Conservation (phyloP, 495 filamentous ascomycete genomes). For the Podospora australis region DNA sequence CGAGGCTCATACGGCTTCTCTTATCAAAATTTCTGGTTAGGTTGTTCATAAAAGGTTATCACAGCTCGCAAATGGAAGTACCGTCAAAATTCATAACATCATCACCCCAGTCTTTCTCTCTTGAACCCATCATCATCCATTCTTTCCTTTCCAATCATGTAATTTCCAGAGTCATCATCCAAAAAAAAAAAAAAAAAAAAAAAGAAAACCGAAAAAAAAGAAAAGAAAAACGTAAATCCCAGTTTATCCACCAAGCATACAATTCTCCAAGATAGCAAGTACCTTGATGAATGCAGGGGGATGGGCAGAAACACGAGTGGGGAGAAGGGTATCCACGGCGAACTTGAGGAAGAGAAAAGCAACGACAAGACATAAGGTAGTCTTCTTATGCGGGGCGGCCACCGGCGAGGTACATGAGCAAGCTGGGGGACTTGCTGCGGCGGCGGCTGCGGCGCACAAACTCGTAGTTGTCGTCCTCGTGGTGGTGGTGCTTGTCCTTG, state of each 20-base stretch:
- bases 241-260: no score
- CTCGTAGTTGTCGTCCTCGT: conserved; percentile 40
- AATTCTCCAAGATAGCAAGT: no score
- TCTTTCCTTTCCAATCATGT: background rate
- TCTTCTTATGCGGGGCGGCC: conserved; percentile 28
- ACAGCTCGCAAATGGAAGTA: background rate
- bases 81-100: background rate
- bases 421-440: conserved; percentile 40
- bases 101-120: no score
- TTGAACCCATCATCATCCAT: background rate
- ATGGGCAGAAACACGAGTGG: background rate
- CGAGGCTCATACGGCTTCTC: no score
- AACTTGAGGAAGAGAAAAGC: conserved; percentile 6
- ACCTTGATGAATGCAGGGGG: background rate
- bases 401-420: conserved; percentile 45
- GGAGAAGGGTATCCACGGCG: background rate
- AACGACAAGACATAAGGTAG: conserved; percentile 2
- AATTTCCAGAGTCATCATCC: background rate
- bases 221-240: conserved; percentile 5
- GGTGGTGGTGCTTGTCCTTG: conserved; percentile 38
- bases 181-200: background rate
- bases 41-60: no score
- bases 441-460: conserved; percentile 52
- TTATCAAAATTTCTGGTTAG: no score
- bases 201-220: background rate